A percentile compares a stretch with the other conserved stretches of the same genome.
phyloP scores from a whole-genome alignment of 306 rosid species.

The Dicorynia guianensis region DNA sequence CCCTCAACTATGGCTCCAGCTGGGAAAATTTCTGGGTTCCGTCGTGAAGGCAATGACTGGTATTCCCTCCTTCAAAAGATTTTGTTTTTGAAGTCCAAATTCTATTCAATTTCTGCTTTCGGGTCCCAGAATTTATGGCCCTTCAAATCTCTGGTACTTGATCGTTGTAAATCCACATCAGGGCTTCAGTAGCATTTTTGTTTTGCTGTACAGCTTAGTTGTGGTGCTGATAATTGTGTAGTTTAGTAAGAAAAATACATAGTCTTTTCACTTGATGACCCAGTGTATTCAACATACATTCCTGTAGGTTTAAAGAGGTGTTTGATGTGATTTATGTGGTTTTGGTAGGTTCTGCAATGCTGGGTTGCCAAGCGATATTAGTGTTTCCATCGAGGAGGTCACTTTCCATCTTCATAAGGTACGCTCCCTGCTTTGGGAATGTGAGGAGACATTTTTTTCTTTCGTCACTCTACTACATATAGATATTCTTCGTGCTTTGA shows the following conservation, averaged over 20 bases:
- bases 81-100: not conserved
- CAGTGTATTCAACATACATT: conserved; percentile 2
- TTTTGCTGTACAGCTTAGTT: conserved; percentile 3
- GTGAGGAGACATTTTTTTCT: not conserved
- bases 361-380: conserved; percentile 77
- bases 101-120: not conserved
- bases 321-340: conserved; percentile 35
- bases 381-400: conserved; percentile 60
- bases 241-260: not conserved
- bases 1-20: conserved; percentile 77
- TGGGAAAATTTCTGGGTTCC: conserved; percentile 79
- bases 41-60: conserved; percentile 81
- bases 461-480: not conserved
- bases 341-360: conserved; percentile 71
- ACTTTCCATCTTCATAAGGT: conserved; percentile 93
- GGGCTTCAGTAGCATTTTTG: not conserved
- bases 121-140: not conserved
- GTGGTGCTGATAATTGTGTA: conserved; percentile 3
- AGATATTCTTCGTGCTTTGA: not conserved
- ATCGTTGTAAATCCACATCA: conserved; percentile 5
- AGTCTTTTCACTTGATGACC: no score
- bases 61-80: conserved; percentile 41
- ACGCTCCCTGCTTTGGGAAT: not conserved
- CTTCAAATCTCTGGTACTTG: conserved; percentile 1
- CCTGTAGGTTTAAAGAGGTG: not conserved